Percentiles rank a stretch among this genome's conserved stretches.
phyloP scores from a whole-genome alignment of 345 rosid species.

The Salix caprea region DNA sequence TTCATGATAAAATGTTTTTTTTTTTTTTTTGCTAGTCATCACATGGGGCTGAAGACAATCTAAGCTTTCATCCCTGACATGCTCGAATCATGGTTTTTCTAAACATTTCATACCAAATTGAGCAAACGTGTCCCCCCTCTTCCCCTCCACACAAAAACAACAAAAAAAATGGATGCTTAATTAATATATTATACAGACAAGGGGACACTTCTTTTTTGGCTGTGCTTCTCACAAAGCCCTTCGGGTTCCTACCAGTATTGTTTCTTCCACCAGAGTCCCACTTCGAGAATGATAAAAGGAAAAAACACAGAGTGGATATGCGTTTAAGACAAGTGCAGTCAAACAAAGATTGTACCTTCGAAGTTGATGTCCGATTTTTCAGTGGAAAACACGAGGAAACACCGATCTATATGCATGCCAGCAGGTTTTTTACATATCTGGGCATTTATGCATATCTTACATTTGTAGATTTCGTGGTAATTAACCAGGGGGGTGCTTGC shows the following conservation, averaged over 20 bases:
- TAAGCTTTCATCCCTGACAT: conserved; percentile 1
- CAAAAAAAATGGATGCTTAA: not conserved
- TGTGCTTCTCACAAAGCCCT: not conserved
- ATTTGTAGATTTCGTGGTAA: not conserved
- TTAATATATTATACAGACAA: not conserved
- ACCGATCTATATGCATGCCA: not conserved
- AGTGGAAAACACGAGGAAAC: not conserved
- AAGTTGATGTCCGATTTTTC: not conserved
- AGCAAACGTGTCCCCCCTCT: conserved; percentile 15
- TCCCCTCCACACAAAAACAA: not conserved
- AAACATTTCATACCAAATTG: not conserved
- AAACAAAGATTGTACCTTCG: not conserved
- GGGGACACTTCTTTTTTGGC: conserved; percentile 7
- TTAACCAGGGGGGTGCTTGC: not conserved
- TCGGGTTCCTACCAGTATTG: not conserved
- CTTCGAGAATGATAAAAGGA: not conserved
- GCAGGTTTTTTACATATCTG: not conserved
- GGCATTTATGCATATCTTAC: not conserved
- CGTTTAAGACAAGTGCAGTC: not conserved
- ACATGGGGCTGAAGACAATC: conserved; percentile 20
- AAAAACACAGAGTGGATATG: not conserved
- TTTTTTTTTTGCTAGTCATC: not conserved
- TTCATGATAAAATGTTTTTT: not conserved
- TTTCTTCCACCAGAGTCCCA: not conserved
- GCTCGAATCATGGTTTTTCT: conserved; percentile 22